Base-by-base conservation (phyloP, 2,329 filamentous ascomycete species). In the Domatiomyces globalis region DNA sequence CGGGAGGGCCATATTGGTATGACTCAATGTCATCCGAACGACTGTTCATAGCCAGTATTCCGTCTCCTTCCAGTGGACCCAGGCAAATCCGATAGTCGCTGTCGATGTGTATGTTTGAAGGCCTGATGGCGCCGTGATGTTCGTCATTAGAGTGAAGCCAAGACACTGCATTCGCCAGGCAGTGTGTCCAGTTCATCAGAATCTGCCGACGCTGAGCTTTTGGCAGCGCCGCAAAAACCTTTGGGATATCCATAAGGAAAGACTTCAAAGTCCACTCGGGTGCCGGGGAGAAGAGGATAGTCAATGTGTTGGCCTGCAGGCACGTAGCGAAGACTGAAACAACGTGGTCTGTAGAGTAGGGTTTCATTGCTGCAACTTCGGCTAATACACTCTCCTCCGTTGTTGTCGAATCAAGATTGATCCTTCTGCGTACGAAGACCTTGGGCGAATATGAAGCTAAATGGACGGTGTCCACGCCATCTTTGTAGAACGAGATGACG, bases 1-100 rank as follows among this genome's bases (percentile, higher is more conserved):
- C 79, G 2, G 79, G 78, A 0, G 78, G 73, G 4, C 73, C 71
- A 58, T 81, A 81, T 45, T 79, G 73, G 61, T 80, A 80, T 6
- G 69, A 66, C 56, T 82, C 78, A 43, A 74, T 72, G 46, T 76
- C 73, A 53, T 77, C 71, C 15, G 69, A 65, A 53, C 71, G 75
- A 52, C 75, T 75, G 45, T 72, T 73, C 48, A 68, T 68, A 39
- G 79, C 71, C 25, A 81, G 72, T 0, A 73, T 75, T 54, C 73
- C 70, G 8, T 81, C 64, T 6, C 70, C 74, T 45, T 77, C 76
- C 53, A 80, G 73, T 52, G 81, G 75, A 47, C 76, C 75, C 39
- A 82, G 73, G 9, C 72, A 76, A 49, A 83, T 76, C 10, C 67
- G 66, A 56, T 77, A 79, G 27, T 71, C 65, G n/a, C 71, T 66